Percentiles rank a stretch among this genome's conserved stretches.
Evolutionary conservation across 441 rosid genomes (phyloP).

Genomic region (Jatropha podagrica): DNA sequence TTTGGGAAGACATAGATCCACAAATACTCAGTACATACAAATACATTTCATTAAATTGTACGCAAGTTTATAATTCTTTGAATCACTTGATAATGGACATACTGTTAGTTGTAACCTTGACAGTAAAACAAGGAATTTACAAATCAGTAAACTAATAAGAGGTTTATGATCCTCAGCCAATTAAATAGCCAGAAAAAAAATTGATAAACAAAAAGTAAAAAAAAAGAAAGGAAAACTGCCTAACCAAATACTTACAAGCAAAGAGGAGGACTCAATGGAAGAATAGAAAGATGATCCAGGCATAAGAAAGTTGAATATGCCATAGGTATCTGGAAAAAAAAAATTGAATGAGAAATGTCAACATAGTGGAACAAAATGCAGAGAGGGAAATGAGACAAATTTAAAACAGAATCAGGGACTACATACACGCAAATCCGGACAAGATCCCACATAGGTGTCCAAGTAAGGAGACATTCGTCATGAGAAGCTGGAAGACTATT

Average conservation of each 20-base stretch:
- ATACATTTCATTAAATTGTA: not conserved
- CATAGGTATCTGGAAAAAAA: constrained; percentile 63
- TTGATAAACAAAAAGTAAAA: not conserved
- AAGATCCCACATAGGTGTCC: constrained; percentile 96
- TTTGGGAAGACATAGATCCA: not conserved
- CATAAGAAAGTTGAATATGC: constrained; percentile 72
- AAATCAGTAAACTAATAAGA: not conserved
- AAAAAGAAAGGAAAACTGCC: constrained; percentile 14
- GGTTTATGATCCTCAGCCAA: not conserved
- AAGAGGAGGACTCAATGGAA: constrained; percentile 71
- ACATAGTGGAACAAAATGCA: constrained; percentile 1
- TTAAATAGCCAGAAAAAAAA: constrained; percentile 11
- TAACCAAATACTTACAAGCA: constrained; percentile 61
- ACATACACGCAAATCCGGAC: constrained; percentile 91
- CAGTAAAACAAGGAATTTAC: not conserved
- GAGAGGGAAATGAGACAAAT: constrained; percentile 10
- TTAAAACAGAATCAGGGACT: constrained; percentile 14
- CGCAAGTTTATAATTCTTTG: not conserved
- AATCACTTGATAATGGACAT: not conserved
- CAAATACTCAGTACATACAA: not conserved
- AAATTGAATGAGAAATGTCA: not conserved
- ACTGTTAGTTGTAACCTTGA: not conserved
- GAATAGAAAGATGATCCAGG: constrained; percentile 85
- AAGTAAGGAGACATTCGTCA: constrained; percentile 90
- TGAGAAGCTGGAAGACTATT: constrained; percentile 76